Base-by-base conservation (phyloP, 129 eudicot species). In the Pseudognaphalium luteoalbum region DNA sequence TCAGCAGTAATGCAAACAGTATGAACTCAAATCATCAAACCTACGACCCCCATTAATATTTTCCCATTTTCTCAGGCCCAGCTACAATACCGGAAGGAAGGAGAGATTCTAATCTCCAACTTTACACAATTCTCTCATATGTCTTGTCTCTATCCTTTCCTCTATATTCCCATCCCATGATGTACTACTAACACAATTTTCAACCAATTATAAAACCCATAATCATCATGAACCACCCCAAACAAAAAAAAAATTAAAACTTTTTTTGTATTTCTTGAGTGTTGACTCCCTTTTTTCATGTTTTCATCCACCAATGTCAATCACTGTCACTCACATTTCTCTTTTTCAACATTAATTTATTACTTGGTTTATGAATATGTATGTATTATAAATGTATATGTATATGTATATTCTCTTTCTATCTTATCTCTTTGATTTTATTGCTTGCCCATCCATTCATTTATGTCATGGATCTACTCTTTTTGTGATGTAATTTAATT, bases 11-110 rank as follows among this genome's bases (percentile, higher is more conserved):
- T 22, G 83, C 79, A 44, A 76, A 75, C 81, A 66, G 84, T 84
- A 52, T 64, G 76, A 81, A 69, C 79, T 78, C 79, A 80, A 84
- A 90, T 90, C 92, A 90, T 90, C 75, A 87, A 85, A 66, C 85
- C 82, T 42, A 68, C 62, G 83, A 84, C 85, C 72, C 73, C 59
- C 69, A 72, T 0, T 25, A 67, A 67, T 20, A 22, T 73, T 61
- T 25, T 33, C 3, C 78, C 88, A 83, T 14, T 9, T 78, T 79
- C 72, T 80, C 68, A 83, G 91, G 91, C 83, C 86, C 82, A 84
- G 86, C 83, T 84, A 80, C 57, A 80, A 79, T 78, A 76, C 62
- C 84, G 83, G 85, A 47, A 61, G 34, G 16, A 25, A 25, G 28
- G 28, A 25, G 28, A 84, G 83, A 87, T 85, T 71, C 51, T 66